Conservation (phyloP, 108 stramenopile species). For the Skeletonema costatum region DNA sequence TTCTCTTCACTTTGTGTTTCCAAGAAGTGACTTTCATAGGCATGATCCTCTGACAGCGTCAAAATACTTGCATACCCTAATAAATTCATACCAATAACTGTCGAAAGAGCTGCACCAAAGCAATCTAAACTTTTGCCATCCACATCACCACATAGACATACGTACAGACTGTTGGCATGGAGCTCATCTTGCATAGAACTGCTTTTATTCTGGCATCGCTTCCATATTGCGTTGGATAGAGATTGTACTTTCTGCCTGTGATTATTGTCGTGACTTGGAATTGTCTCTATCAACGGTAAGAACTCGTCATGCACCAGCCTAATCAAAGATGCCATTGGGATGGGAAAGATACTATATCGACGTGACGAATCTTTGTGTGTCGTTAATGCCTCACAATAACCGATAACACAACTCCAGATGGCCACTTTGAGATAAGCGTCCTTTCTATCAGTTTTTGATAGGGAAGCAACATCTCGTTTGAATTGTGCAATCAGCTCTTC, state of each 20-base stretch:
- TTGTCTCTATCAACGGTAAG: conserved; percentile 1
- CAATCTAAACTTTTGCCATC: conserved; percentile 67
- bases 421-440: conserved; percentile 32
- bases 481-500: conserved; percentile 38
- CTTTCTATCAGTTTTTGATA: conserved; percentile 11
- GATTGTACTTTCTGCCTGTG: conserved; percentile 52
- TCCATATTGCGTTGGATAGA: conserved; percentile 60
- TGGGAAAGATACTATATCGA: conserved; percentile 50
- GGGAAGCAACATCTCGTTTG: conserved; percentile 24
- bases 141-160: conserved; percentile 56
- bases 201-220: conserved; percentile 38
- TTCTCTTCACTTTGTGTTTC: conserved; percentile 7
- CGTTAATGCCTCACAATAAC: conserved; percentile 65
- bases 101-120: conserved; percentile 55
- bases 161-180: conserved; percentile 66
- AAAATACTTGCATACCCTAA: conserved; percentile 33
- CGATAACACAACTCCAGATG: conserved; percentile 59
- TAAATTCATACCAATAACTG: conserved; percentile 54
- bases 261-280: not conserved
- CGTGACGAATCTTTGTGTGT: conserved; percentile 51
- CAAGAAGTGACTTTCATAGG: conserved; percentile 55
- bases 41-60: conserved; percentile 69
- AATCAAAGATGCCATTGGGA: conserved; percentile 47
- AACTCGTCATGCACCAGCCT: conserved; percentile 52
- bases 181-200: conserved; percentile 53